Evolutionary conservation across 1,284 basidiomycete genomes (phyloP), one percentile per base, ranked within the genome.

Genomic region (Pyrrhoderma noxium): DNA sequence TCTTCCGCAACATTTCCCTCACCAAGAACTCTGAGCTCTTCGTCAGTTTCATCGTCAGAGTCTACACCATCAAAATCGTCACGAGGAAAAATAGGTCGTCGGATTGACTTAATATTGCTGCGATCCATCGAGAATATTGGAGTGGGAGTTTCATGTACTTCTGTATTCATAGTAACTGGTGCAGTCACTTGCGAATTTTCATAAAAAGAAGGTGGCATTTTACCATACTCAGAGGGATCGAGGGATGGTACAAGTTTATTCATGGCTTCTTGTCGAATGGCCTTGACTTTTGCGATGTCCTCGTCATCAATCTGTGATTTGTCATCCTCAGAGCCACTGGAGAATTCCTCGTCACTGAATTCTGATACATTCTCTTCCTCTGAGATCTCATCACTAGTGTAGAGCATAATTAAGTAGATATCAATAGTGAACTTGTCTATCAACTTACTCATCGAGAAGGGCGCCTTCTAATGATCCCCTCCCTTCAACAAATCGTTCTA

Each of bases 391-490:
- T 88, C 86, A 55, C 85, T 87, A 49, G 3, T 49, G 38, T 51
- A 25, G 34, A 45, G 44, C 8, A 3, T 42, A 51, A 34, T 21
- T 49, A 52, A 49, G 52, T 25, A 25, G 21, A 43, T 25, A 21
- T 44, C 27, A 49, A 31, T 34, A 9, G 35, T 19, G 7, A 45
- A 21, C 37, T 9, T n/a, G 27, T 16, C 27, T 19, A 39, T n/a
- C 21, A 8, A 70, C 88, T 61, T 67, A 95, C 92, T 94, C 93
- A 46, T 85, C 80, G 61, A 97, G 94, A 56, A 75, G 68, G 0
- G 91, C 93, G 1, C 93, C 93, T 59, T 91, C 84, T 3, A 95
- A 56, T 57, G 89, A 85, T 3, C 93, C 93, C 63, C 93, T 70
- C 1, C 88, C 91, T 58, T 92, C 84, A 1, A 97, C 80, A 63